phyloP scores from a whole-genome alignment of 208 protist species.

The Leishmania martiniquensis region DNA sequence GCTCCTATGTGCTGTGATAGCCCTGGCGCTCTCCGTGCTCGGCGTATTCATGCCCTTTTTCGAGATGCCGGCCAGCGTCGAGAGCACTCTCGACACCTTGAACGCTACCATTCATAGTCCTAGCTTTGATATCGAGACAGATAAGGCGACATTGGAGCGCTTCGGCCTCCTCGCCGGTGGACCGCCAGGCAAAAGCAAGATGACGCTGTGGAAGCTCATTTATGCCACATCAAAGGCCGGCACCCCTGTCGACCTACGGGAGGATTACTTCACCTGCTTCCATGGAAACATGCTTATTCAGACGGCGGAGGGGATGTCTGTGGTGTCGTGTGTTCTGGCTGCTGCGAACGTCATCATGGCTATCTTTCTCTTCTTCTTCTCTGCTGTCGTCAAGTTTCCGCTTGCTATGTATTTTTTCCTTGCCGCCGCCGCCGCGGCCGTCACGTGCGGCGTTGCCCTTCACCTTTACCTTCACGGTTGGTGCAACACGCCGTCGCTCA shows the following conservation, averaged over 20 bases:
- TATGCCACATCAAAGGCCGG: not conserved
- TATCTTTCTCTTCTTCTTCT: conserved; percentile 38
- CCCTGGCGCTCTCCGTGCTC: conserved; percentile 21
- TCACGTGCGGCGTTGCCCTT: conserved; percentile 33
- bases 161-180: conserved; percentile 17
- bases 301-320: conserved; percentile 45
- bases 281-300: conserved; percentile 53
- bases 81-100: not conserved
- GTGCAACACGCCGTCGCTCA: conserved; percentile 33
- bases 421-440: conserved; percentile 14
- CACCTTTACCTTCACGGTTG: conserved; percentile 50
- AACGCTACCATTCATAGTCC: conserved; percentile 9
- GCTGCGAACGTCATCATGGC: conserved; percentile 43
- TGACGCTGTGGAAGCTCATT: conserved; percentile 36
- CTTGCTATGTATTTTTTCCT: conserved; percentile 47
- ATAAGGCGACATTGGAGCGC: conserved; percentile 3
- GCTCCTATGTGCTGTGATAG: conserved; percentile 15
- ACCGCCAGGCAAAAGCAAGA: conserved; percentile 22
- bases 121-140: conserved; percentile 5
- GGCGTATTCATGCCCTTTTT: conserved; percentile 32
- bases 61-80: conserved; percentile 6
- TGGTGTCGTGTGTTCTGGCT: conserved; percentile 44
- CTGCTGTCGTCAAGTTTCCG: conserved; percentile 39
- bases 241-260: conserved; percentile 16
- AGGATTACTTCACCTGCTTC: conserved; percentile 52